Evolutionary conservation across 441 rosid species (phyloP).

Genomic region (Pelargonium myrrhifolium): DNA sequence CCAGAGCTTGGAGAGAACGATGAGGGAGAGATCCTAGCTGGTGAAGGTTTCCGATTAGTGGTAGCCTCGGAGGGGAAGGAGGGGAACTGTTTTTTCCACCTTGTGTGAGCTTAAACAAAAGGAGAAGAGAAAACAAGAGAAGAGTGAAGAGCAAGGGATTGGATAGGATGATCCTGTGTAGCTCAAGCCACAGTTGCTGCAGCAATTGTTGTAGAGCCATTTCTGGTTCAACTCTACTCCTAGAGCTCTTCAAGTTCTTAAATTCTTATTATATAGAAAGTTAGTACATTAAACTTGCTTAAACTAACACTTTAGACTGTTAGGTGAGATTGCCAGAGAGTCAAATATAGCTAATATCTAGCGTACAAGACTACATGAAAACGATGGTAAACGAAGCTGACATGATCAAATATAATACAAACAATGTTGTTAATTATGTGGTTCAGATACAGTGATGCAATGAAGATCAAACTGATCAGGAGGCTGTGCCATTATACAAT

Average conservation of each 20-base stretch:
- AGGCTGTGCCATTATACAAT: too few species aligned
- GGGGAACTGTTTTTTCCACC: constrained; percentile 26
- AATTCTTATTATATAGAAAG: not conserved
- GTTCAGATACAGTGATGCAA: too few species aligned
- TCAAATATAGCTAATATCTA: too few species aligned
- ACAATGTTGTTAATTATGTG: too few species aligned
- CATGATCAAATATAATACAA: too few species aligned
- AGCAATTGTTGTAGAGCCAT: not conserved
- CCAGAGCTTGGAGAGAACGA: constrained; percentile 21
- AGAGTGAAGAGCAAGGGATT: constrained; percentile 6
- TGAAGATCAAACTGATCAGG: too few species aligned
- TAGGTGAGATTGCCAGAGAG: too few species aligned
- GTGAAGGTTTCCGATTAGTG: constrained; percentile 35
- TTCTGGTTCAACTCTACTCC: not conserved
- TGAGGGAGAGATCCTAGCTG: constrained; percentile 25
- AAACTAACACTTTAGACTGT: too few species aligned
- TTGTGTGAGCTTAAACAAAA: not conserved
- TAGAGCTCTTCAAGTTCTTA: not conserved
- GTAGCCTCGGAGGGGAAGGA: constrained; percentile 34
- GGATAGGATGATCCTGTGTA: not conserved
- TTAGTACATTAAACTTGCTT: too few species aligned
- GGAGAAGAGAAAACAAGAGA: not conserved
- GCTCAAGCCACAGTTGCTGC: not conserved
- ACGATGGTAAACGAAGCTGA: too few species aligned
- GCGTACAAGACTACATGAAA: too few species aligned